Percentiles rank a stretch among this genome's conserved stretches.
phyloP scores from a whole-genome alignment of 2,329 filamentous ascomycete species.

The Trichoderma sp. region DNA sequence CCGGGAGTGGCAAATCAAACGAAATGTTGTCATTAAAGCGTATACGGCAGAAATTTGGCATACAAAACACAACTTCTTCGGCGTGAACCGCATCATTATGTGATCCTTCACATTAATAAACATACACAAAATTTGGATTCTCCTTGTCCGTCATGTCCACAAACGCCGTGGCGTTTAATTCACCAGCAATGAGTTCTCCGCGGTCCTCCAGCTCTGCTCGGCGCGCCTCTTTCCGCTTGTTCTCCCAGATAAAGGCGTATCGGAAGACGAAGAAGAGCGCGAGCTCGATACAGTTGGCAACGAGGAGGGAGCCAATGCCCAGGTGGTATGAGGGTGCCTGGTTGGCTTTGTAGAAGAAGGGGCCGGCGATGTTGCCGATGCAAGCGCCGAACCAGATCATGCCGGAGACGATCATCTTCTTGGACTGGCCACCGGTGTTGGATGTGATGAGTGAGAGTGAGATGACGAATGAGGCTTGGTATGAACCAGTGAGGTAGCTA shows the following conservation, averaged over 20 bases:
- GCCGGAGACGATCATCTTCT: conserved; percentile 62
- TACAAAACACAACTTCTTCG: neutral
- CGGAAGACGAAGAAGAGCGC: conserved; percentile 39
- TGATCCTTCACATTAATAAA: conserved; percentile 31
- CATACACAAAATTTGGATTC: conserved; percentile 42
- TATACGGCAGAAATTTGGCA: neutral
- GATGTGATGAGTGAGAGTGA: conserved; percentile 45
- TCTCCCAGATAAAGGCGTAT: conserved; percentile 39
- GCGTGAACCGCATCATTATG: neutral
- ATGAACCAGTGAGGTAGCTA: conserved; percentile 37
- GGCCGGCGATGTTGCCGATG: conserved; percentile 58
- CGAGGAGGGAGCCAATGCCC: conserved; percentile 42
- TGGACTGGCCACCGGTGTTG: conserved; percentile 55
- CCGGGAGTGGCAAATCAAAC: neutral
- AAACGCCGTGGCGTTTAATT: conserved; percentile 40
- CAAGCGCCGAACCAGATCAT: conserved; percentile 59
- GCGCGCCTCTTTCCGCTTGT: conserved; percentile 36
- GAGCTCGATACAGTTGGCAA: conserved; percentile 40
- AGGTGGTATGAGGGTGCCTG: conserved; percentile 44
- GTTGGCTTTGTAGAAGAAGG: conserved; percentile 59
- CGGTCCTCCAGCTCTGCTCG: conserved; percentile 31
- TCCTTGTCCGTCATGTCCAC: conserved; percentile 42
- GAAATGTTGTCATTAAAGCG: neutral
- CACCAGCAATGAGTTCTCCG: conserved; percentile 25
- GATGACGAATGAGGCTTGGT: conserved; percentile 41